Evolutionary conservation across 169 alveolate genomes (phyloP), one percentile per base, ranked within the genome.

Genomic region (Plasmodium inui): DNA sequence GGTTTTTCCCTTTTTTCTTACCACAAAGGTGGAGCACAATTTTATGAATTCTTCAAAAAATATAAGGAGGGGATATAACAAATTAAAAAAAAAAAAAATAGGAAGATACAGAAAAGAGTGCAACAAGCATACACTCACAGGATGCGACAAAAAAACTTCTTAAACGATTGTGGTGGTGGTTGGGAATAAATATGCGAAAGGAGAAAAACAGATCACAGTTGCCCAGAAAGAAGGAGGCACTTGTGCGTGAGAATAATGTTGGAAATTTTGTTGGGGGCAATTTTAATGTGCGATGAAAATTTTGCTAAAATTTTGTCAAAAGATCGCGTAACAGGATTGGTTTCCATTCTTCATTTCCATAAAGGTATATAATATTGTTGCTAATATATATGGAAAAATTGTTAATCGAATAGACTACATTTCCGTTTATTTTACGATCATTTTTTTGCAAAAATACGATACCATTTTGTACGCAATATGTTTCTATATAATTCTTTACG

Each of bases 341-440:
- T 44, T 67, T 86, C 93, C 93, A 86, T 44, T 86, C 82, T 17
- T 74, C 71, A 19, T 86, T 83, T 55, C 76, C 80, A 74, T 74
- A 86, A 19, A 86, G 57, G 70, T 86, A 86, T 50, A 86, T 86
- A 86, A 86, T 74, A 53, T 86, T 86, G 67, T 86, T 86, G 67
- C 80, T 86, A 39, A 86, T 86, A 53, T 86, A 86, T 86, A 86
- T 86, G 30, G 93, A 86, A 55, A 53, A n/a, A 53, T 86, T 86
- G 70, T 86, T 86, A 74, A 86, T 50, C 19, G 93, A 86, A 41
- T 55, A 86, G 26, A 86, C 86, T 10, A 50, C 22, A 86, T 86
- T 74, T 46, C 93, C 93, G 81, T 86, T 86, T 17, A 86, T 76
- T 86, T 86, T 86, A 22, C 93, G 93, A 14, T 86, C 85, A 78